A percentile compares a stretch with the other conserved stretches of the same genome.
Evolutionary conservation across 2,329 filamentous ascomycete species (phyloP).

Genomic region (Aspergillus pseudotamarii): DNA sequence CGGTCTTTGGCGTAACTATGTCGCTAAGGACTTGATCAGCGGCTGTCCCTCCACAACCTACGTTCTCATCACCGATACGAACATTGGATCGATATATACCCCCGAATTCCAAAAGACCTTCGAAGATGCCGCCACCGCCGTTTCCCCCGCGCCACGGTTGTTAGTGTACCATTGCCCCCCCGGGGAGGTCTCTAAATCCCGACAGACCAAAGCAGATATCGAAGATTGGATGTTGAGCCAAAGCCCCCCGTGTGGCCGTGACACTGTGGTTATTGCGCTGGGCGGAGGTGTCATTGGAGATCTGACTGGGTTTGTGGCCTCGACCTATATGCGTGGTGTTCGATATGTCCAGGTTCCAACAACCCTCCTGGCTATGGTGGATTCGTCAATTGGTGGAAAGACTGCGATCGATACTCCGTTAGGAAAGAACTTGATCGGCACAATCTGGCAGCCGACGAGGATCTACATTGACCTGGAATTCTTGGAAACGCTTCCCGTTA

Average conservation of each 20-base stretch:
- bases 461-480: conserved; percentile 95
- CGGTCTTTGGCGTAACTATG: conserved; percentile 81
- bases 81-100: conserved; percentile 79
- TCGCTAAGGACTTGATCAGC: conserved; percentile 76
- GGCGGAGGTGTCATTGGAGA: conserved; percentile 97
- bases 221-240: conserved; percentile 96
- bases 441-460: conserved; percentile 93
- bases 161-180: conserved; percentile 86
- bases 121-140: conserved; percentile 49
- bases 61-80: conserved; percentile 94
- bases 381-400: conserved; percentile 97
- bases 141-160: conserved; percentile 63
- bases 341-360: conserved; percentile 97
- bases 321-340: conserved; percentile 97
- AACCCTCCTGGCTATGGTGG: conserved; percentile 93
- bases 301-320: conserved; percentile 95
- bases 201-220: conserved; percentile 90
- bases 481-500: conserved; percentile 81
- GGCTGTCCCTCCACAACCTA: conserved; percentile 86
- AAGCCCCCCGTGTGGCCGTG: conserved; percentile 79
- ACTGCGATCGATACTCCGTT: conserved; percentile 95
- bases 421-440: conserved; percentile 93
- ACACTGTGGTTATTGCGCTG: conserved; percentile 91
- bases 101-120: conserved; percentile 74
- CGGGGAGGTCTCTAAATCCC: conserved; percentile 89